Percentiles rank a stretch among this genome's conserved stretches.
These are phyloP conservation scores for Chrysanthemum lavandulifolium DNA, from an alignment of 129 eudicot species.

Conservation along the genomic window DNA sequence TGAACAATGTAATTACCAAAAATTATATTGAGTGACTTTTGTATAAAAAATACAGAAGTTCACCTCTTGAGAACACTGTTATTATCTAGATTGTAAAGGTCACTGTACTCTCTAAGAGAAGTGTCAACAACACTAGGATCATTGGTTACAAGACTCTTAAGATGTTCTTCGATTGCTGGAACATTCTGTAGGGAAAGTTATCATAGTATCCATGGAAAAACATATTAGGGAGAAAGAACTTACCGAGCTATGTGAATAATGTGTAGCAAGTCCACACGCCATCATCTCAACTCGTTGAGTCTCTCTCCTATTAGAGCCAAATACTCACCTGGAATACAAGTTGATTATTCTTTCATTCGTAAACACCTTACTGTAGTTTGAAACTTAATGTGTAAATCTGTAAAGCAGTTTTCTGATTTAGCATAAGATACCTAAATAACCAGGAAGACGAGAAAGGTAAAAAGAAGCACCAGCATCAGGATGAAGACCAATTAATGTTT, in stretches of 20 bases:
- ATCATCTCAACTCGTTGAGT: conserved; percentile 70
- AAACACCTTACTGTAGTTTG: neutral
- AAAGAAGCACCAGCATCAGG: too few species aligned
- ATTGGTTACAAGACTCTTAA: conserved; percentile 51
- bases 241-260: conserved; percentile 55
- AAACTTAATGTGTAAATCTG: neutral
- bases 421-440: too few species aligned
- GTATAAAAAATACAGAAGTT: neutral
- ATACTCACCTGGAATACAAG: conserved; percentile 63
- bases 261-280: conserved; percentile 85
- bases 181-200: conserved; percentile 45
- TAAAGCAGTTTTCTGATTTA: too few species aligned
- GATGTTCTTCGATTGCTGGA: conserved; percentile 56
- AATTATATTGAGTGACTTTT: neutral
- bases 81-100: conserved; percentile 47
- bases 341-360: neutral
- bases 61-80: conserved; percentile 57
- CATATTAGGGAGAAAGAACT: conserved; percentile 2
- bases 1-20: neutral
- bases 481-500: too few species aligned
- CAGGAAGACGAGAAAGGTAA: too few species aligned
- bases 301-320: conserved; percentile 65
- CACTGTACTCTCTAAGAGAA: conserved; percentile 44
- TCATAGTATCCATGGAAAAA: neutral
- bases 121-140: conserved; percentile 70